These are phyloP conservation scores for Pseudogymnoascus sp. DNA, from an alignment of 2,329 filamentous ascomycete genomes.

Conservation along the genomic window DNA sequence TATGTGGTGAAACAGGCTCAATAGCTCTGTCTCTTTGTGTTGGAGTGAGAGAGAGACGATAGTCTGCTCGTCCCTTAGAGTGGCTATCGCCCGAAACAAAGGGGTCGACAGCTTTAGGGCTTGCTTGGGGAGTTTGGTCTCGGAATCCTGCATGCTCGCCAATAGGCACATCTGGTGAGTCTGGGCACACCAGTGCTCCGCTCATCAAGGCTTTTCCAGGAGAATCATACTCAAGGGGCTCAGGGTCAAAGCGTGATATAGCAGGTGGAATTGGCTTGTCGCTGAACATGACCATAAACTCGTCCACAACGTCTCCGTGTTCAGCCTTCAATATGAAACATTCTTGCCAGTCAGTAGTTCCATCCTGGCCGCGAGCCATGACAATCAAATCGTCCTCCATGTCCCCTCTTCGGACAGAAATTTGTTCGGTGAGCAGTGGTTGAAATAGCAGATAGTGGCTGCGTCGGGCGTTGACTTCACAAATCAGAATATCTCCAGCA, in stretches of 20 bases:
- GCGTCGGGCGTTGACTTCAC: conserved; percentile 72
- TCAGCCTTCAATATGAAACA: conserved; percentile 71
- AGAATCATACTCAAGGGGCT: conserved; percentile 26
- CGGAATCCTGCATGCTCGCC: conserved; percentile 10
- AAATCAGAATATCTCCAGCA: conserved; percentile 81
- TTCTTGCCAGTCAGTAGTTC: conserved; percentile 72
- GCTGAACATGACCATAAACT: conserved; percentile 38
- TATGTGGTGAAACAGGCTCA: background rate
- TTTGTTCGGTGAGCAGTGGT: conserved; percentile 64
- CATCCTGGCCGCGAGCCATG: conserved; percentile 71
- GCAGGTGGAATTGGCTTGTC: conserved; percentile 43
- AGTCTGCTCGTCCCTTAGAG: background rate
- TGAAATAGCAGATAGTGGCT: conserved; percentile 81
- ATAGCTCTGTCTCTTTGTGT: conserved; percentile 1
- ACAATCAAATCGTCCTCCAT: conserved; percentile 65
- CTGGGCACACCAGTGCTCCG: conserved; percentile 15
- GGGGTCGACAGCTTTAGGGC: background rate
- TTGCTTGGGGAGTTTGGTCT: background rate
- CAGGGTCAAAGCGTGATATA: conserved; percentile 31
- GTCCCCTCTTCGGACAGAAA: conserved; percentile 77
- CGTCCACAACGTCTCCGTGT: conserved; percentile 50
- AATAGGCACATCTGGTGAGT: background rate
- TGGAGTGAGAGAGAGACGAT: background rate
- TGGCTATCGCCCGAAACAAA: background rate
- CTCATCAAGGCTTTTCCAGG: conserved; percentile 22